Base-by-base conservation (phyloP, 768 basidiomycete genomes). In the Panaeolus cyanescens region DNA sequence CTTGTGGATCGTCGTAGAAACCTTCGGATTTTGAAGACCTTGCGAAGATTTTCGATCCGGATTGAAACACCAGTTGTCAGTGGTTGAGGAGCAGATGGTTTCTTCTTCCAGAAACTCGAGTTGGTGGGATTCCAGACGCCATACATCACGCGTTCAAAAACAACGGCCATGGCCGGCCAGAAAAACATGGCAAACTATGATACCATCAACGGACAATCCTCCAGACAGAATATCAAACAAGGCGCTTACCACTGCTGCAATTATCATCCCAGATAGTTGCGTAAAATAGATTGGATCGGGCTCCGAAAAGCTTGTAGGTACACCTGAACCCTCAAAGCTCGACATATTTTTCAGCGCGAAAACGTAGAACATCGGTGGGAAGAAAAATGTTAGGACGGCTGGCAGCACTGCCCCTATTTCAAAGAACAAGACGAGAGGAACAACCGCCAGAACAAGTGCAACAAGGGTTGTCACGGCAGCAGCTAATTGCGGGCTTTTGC, bases 331-430 rank as follows among this genome's bases (percentile, higher is more conserved):
- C 73, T 93, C 91, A 65, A 81, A 92, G 15, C 88, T 88, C 58
- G 83, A 82, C 1, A 92, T 83, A 1, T 85, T 84, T 37, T 88
- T 82, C 5, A 86, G 83, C 5, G 85, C 85, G 65, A 91, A 92
- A n/a, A 90, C 79, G 64, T 89, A 93, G 71, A 86, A 92, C 15
- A 83, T 83, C 2, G 91, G 89, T 0, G 91, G 91, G 68, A 92
- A 91, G 28, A 92, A 66, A 42, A 92, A 68, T 2, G 88, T 82
- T 67, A 89, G 88, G 31, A 92, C 71, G 25, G 63, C 85, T 82
- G 19, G 87, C 84, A 2, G 75, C 75, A 4, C 71, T 80, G 2
- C 79, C 80, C 2, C 72, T 65, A 4, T 79, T 78, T 58, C 75
- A 36, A 31, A 72, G 69, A 55, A 86, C 76, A 0, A 87, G 2